Percentiles rank a stretch among this genome's conserved stretches.
These are phyloP conservation scores for Saprolegnia diclina DNA, from an alignment of 352 stramenopile species.

Conservation along the genomic window DNA sequence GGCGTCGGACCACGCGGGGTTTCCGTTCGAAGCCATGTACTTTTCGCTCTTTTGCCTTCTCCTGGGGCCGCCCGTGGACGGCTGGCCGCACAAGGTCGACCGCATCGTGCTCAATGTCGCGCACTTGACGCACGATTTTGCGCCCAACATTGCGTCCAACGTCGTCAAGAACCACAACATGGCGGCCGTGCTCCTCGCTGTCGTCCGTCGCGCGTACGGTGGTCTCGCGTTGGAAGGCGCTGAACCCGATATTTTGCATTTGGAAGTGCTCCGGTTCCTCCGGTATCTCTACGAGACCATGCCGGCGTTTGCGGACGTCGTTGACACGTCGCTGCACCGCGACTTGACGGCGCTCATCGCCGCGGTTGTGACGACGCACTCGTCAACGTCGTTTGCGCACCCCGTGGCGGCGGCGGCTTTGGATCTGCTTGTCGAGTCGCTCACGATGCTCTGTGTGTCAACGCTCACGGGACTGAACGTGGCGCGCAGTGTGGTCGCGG, in stretches of 20 bases:
- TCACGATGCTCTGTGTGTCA: conserved; percentile 50
- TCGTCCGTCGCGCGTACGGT: conserved; percentile 54
- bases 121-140: conserved; percentile 61
- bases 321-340: neutral
- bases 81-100: conserved; percentile 48
- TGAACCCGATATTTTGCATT: conserved; percentile 32
- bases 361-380: neutral
- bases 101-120: conserved; percentile 45
- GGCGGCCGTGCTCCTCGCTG: conserved; percentile 43
- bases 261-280: conserved; percentile 56
- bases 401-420: conserved; percentile 36
- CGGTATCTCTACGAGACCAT: conserved; percentile 39
- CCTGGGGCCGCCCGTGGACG: conserved; percentile 55
- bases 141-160: conserved; percentile 53
- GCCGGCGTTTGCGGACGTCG: conserved; percentile 33
- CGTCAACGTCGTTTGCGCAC: conserved; percentile 44
- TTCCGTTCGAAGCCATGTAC: conserved; percentile 68
- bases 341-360: neutral
- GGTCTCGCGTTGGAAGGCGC: conserved; percentile 30
- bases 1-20: conserved; percentile 31
- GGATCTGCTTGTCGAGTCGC: conserved; percentile 42
- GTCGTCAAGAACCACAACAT: conserved; percentile 48
- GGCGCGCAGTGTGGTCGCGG: conserved; percentile 48
- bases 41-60: conserved; percentile 60
- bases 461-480: conserved; percentile 43